Base-by-base conservation (phyloP, 2,329 filamentous ascomycete species). In the Ophiostoma angusticollis region DNA sequence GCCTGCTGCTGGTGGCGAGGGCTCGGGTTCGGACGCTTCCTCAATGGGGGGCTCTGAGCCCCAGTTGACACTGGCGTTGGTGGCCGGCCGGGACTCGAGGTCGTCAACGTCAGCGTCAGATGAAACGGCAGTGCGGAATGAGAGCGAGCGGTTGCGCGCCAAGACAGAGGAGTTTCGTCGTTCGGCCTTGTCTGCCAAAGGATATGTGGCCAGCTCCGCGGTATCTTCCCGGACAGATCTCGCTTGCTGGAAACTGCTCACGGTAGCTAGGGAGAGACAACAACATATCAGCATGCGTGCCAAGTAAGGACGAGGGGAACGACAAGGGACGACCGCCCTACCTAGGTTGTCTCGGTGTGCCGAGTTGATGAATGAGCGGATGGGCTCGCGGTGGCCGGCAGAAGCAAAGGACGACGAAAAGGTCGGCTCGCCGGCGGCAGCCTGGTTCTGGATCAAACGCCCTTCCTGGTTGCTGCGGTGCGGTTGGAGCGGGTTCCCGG, bases 221-320 rank as follows among this genome's bases (percentile, higher is more conserved):
- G 86, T 93, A 54, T 91, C 80, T 59, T 91, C 80, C 47, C 86
- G 80, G 29, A 94, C 80, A 47, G 78, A 82, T 43, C 78, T 75
- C 24, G 84, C 81, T 57, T 84, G 83, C 50, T 84, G 74, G 14
- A 75, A 71, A 49, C 74, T 80, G 54, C 89, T 82, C 59, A 73
- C 54, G 14, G 69, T 67, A 28, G 62, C 68, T 73, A 47, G 5
- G 16, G 21, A 8, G 9, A 22, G 6, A 9, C 14, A 12, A 13
- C n/a, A 3, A 21, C 14, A 12, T 1, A 17, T 39, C 23, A 30
- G 37, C 19, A 12, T 7, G 17, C 17, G 11, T 12, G 25, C 8
- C 17, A 9, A 9, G 7, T 5, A 9, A 25, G 9, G 3, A 23
- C 13, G 12, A 35, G 13, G 28, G 24, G 35, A 24, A 25, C 16